phyloP scores from a whole-genome alignment of 2,329 filamentous ascomycete species.

The Aspergillus sergii region DNA sequence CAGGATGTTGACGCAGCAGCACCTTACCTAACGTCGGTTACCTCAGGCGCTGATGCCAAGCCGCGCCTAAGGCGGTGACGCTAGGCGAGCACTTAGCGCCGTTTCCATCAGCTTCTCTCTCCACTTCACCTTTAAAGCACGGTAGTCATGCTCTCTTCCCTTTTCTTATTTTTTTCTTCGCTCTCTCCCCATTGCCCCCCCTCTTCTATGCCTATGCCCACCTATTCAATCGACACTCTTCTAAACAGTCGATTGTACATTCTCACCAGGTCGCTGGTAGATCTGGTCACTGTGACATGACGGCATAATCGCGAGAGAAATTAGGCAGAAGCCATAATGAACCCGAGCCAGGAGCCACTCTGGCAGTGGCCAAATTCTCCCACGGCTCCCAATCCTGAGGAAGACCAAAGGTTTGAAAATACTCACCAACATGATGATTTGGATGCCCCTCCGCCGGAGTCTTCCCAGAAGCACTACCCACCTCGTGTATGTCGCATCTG shows the following conservation, averaged over 20 bases:
- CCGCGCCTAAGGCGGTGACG: conserved; percentile 24
- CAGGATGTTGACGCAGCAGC: conserved; percentile 38
- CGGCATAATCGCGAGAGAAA: background rate
- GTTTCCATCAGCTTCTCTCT: conserved; percentile 14
- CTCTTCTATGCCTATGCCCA: background rate
- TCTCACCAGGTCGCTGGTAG: conserved; percentile 18
- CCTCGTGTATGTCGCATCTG: conserved; percentile 87
- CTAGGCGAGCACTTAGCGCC: conserved; percentile 27
- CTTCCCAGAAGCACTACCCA: conserved; percentile 59
- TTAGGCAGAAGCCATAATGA: conserved; percentile 16
- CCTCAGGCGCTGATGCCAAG: conserved; percentile 17
- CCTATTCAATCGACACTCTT: background rate
- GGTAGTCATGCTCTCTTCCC: conserved; percentile 15
- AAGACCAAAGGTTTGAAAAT: conserved; percentile 13
- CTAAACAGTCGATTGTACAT: conserved; percentile 1
- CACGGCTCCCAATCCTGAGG: conserved; percentile 11
- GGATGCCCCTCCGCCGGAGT: conserved; percentile 20
- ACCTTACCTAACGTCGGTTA: conserved; percentile 14
- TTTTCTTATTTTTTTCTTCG: conserved; percentile 20
- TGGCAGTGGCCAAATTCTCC: conserved; percentile 27
- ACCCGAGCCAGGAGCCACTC: conserved; percentile 27
- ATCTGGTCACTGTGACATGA: conserved; percentile 20
- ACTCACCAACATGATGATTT: conserved; percentile 18
- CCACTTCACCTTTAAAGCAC: conserved; percentile 7
- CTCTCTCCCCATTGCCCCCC: conserved; percentile 8